phyloP scores from a whole-genome alignment of 1,284 basidiomycete genomes.

The Puccinia hordei region DNA sequence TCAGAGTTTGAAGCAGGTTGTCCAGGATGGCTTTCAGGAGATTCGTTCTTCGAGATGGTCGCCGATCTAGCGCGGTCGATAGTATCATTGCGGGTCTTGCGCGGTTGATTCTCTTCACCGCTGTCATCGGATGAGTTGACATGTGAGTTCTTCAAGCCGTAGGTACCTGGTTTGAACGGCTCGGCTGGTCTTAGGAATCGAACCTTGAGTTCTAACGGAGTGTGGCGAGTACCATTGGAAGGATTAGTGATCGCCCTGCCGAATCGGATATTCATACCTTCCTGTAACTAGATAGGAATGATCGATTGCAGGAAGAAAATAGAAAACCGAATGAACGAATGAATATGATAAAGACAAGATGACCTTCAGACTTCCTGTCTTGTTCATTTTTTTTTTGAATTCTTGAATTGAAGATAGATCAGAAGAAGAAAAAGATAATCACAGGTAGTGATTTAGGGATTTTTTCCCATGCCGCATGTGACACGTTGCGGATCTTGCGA shows the following conservation, averaged over 20 bases:
- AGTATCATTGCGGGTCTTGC: background rate
- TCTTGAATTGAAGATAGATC: constrained; percentile 4
- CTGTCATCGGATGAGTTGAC: constrained; percentile 12
- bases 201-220: constrained; percentile 35
- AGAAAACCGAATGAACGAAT: background rate
- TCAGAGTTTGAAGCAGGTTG: background rate
- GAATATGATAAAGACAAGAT: too few relatives aligned
- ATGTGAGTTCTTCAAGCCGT: constrained; percentile 31
- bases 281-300: constrained; percentile 21
- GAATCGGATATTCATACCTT: constrained; percentile 47
- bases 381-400: background rate
- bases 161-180: constrained; percentile 23
- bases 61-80: background rate
- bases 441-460: constrained; percentile 25
- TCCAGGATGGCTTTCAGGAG: background rate
- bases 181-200: constrained; percentile 12
- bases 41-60: background rate
- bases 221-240: constrained; percentile 18
- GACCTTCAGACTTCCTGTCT: too few relatives aligned
- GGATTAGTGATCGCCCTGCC: constrained; percentile 44
- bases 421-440: too few relatives aligned
- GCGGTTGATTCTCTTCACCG: constrained; percentile 13
- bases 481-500: background rate
- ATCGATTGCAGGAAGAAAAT: background rate
- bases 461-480: constrained; percentile 16